phyloP scores from a whole-genome alignment of 805 yeast genomes.

The Candida lessepsii region DNA sequence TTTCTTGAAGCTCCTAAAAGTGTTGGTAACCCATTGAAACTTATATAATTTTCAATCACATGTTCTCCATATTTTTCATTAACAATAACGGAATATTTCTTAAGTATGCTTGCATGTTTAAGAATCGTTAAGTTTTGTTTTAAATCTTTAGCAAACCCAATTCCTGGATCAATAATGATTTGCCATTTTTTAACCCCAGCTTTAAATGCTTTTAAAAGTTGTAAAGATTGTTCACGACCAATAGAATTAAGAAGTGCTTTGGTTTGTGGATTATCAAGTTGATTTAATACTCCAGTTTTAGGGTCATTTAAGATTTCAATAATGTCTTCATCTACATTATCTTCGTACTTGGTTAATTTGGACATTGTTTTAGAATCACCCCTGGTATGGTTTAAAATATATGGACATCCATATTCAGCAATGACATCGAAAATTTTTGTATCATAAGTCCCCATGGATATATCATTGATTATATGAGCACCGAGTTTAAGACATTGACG shows the following conservation, averaged over 20 bases:
- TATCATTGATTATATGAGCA: constrained; percentile 89
- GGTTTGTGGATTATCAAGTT: constrained; percentile 17
- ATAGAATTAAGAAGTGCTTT: constrained; percentile 52
- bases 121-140: constrained; percentile 68
- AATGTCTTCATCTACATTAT: constrained; percentile 34
- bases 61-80: constrained; percentile 17
- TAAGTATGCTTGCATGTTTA: constrained; percentile 47
- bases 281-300: constrained; percentile 20
- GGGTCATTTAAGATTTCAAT: constrained; percentile 37
- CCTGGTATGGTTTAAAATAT: constrained; percentile 79
- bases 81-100: constrained; percentile 43
- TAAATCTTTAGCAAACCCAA: constrained; percentile 91
- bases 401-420: constrained; percentile 70
- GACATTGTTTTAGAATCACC: constrained; percentile 80
- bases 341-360: constrained; percentile 51
- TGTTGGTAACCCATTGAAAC: constrained; percentile 59
- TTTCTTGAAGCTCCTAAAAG: constrained; percentile 89
- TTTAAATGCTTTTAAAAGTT: constrained; percentile 53
- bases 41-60: constrained; percentile 26
- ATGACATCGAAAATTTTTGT: constrained; percentile 61
- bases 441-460: constrained; percentile 78
- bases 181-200: constrained; percentile 86
- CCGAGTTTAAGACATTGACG: constrained; percentile 65
- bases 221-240: constrained; percentile 60
- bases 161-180: constrained; percentile 87